Evolutionary conservation across 306 rosid species (phyloP).

Genomic region (Vigna nakashimae): DNA sequence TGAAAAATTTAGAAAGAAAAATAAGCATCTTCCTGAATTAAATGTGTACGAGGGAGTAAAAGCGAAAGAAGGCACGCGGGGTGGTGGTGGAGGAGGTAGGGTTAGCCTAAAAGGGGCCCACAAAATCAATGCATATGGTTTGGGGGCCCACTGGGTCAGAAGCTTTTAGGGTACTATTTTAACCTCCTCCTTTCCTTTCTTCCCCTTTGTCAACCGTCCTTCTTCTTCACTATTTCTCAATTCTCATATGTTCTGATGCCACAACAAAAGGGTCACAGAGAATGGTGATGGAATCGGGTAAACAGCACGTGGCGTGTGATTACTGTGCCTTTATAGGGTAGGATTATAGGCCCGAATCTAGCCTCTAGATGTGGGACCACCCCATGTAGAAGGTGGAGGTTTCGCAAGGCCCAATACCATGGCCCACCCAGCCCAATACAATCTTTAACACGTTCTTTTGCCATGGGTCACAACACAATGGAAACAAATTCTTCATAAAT

Average conservation of each 20-base stretch:
- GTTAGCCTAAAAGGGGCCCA: constrained; percentile 33
- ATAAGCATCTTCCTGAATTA: neutral
- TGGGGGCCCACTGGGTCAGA: constrained; percentile 42
- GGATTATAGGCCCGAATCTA: constrained; percentile 43
- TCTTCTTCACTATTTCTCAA: neutral
- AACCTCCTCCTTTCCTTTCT: neutral
- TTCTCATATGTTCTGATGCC: constrained; percentile 26
- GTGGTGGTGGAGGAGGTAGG: constrained; percentile 10
- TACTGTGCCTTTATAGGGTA: neutral
- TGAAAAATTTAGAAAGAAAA: neutral
- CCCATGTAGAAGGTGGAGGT: neutral
- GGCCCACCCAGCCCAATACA: constrained; percentile 43
- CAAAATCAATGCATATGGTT: constrained; percentile 37
- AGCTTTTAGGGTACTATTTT: constrained; percentile 34
- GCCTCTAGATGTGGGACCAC: constrained; percentile 51
- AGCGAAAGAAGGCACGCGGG: constrained; percentile 44
- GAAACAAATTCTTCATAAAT: too few relatives aligned
- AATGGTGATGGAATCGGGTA: constrained; percentile 44
- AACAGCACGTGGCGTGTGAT: constrained; percentile 48
- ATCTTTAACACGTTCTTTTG: neutral
- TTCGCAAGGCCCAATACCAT: constrained; percentile 41
- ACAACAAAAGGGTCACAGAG: constrained; percentile 45
- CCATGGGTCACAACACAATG: too few relatives aligned
- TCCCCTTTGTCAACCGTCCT: constrained; percentile 43
- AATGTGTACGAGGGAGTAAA: neutral